phyloP scores from a whole-genome alignment of 2,329 filamentous ascomycete species.

The Lasiodiplodia hormozganensis region DNA sequence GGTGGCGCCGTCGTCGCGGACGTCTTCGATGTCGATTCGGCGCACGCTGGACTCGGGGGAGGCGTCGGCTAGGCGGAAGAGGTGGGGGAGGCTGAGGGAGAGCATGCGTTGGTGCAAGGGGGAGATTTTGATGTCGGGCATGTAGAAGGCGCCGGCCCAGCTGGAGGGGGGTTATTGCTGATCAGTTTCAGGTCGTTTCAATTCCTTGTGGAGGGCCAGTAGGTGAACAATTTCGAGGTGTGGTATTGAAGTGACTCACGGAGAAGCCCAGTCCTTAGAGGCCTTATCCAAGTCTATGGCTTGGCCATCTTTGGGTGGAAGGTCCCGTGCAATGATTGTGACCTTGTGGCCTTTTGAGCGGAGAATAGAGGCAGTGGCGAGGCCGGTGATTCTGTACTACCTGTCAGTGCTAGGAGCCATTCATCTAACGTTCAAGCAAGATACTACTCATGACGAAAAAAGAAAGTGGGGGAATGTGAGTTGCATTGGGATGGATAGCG shows the following conservation, averaged over 20 bases:
- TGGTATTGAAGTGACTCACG: slow-evolving; percentile 11
- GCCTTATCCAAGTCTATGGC: slow-evolving; percentile 37
- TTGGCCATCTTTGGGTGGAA: slow-evolving; percentile 30
- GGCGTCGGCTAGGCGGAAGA: slow-evolving; percentile 30
- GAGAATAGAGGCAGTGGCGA: slow-evolving; percentile 42
- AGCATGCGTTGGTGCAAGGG: slow-evolving; percentile 40
- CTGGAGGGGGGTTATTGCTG: background rate
- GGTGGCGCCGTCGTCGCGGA: slow-evolving; percentile 27
- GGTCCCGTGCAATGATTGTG: slow-evolving; percentile 43
- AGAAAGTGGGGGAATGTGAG: background rate
- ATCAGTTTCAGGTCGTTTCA: background rate
- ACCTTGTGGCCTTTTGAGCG: slow-evolving; percentile 36
- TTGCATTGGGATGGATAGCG: background rate
- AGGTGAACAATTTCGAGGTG: background rate
- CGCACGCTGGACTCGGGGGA: slow-evolving; percentile 32
- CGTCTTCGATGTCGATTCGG: slow-evolving; percentile 31
- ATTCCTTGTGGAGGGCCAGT: background rate
- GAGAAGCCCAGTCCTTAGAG: slow-evolving; percentile 41
- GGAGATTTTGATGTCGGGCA: slow-evolving; percentile 34
- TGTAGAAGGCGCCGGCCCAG: slow-evolving; percentile 44
- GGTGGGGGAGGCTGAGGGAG: slow-evolving; percentile 30
- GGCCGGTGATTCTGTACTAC: slow-evolving; percentile 32
- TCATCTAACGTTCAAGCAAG: too few species aligned
- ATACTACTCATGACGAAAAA: background rate
- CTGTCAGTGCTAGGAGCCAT: background rate